Evolutionary conservation across 148 eudicot species (phyloP).

Genomic region (Camellia lanceoleosa): DNA sequence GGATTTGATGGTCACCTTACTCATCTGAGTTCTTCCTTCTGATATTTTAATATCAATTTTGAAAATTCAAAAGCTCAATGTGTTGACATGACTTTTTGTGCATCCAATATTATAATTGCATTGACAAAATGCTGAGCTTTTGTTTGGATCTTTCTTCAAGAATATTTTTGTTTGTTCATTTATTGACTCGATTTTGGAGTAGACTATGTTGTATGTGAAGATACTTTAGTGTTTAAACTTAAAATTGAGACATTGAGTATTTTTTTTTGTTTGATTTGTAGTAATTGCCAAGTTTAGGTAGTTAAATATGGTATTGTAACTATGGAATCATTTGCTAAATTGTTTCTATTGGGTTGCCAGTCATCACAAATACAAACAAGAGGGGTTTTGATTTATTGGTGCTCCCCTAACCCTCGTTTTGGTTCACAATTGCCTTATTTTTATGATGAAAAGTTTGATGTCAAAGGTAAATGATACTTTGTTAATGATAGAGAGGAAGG

Average conservation of each 20-base stretch:
- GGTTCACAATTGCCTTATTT: too few species aligned
- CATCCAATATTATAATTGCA: not conserved
- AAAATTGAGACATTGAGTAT: not conserved
- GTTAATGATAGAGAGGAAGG: slow-evolving; percentile 10
- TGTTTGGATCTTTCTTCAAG: slow-evolving; percentile 5
- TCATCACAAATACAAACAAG: not conserved
- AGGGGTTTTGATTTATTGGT: not conserved
- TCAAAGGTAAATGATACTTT: not conserved
- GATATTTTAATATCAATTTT: too few species aligned
- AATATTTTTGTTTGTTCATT: not conserved
- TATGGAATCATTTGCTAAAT: not conserved
- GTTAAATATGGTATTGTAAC: not conserved
- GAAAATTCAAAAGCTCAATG: not conserved
- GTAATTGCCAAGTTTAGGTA: not conserved
- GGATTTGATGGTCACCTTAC: too few species aligned
- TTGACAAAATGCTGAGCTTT: not conserved
- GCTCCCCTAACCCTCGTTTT: too few species aligned
- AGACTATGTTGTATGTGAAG: too few species aligned
- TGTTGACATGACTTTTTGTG: not conserved
- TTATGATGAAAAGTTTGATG: not conserved
- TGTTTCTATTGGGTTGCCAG: not conserved
- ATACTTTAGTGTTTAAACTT: not conserved
- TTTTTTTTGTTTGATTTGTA: not conserved
- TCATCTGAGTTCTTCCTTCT: too few species aligned
- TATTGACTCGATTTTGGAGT: too few species aligned